These are phyloP conservation scores for Comarum palustre DNA, from an alignment of 306 rosid species.

Conservation along the genomic window DNA sequence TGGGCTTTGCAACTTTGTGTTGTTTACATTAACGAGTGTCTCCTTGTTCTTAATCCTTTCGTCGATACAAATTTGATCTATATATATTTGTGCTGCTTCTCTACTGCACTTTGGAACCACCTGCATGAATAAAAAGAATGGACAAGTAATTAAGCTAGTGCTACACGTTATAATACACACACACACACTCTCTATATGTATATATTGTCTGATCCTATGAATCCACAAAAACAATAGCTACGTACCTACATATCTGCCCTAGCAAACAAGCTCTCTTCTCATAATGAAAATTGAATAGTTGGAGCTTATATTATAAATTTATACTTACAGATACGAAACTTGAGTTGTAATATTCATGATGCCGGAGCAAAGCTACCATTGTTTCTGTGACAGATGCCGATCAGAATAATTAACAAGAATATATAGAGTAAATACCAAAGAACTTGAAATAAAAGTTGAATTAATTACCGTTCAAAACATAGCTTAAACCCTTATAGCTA, in stretches of 20 bases:
- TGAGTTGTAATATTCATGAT: not conserved
- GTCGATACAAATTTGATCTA: not conserved
- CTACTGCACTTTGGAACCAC: not conserved
- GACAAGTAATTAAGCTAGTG: too few relatives aligned
- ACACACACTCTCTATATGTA: too few relatives aligned
- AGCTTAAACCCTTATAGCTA: not conserved
- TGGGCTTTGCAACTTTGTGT: not conserved
- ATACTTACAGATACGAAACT: not conserved
- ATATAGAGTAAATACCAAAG: too few relatives aligned
- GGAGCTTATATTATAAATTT: too few relatives aligned
- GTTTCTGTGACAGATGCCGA: not conserved
- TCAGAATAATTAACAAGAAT: not conserved
- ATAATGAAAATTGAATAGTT: too few relatives aligned
- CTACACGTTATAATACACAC: too few relatives aligned
- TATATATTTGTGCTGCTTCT: not conserved
- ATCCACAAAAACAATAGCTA: too few relatives aligned
- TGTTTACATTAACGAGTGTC: not conserved
- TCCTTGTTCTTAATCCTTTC: not conserved
- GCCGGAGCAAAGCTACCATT: not conserved
- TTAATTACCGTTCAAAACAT: not conserved
- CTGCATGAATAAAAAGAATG: not conserved
- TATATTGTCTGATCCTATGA: too few relatives aligned
- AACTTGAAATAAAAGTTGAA: too few relatives aligned
- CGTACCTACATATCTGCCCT: too few relatives aligned
- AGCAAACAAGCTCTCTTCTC: too few relatives aligned